These are phyloP conservation scores for Malus asiatica DNA, from an alignment of 306 rosid species.

Conservation along the genomic window DNA sequence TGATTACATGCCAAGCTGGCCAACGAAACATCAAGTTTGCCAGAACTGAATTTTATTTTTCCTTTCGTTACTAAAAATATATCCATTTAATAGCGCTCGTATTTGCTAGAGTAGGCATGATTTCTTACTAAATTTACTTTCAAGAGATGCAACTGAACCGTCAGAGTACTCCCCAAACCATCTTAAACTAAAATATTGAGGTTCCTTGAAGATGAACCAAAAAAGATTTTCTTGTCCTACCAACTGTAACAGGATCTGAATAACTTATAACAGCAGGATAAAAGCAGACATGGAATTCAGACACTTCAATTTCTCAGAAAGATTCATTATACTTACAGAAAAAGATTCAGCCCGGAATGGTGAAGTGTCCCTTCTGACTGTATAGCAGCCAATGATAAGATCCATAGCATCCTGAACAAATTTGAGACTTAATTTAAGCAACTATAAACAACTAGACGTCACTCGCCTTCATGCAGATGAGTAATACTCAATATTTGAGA, in stretches of 20 bases:
- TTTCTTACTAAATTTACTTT: not conserved
- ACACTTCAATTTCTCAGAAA: not conserved
- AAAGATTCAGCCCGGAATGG: conserved; percentile 60
- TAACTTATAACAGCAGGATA: not conserved
- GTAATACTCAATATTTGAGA: not conserved
- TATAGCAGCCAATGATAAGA: conserved; percentile 75
- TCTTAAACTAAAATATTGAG: not conserved
- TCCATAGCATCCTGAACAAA: conserved; percentile 77
- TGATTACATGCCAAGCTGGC: not conserved
- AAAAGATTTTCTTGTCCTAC: not conserved
- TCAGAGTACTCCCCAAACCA: not conserved
- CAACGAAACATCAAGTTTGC: not conserved
- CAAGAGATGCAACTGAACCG: not conserved
- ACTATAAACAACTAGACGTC: not conserved
- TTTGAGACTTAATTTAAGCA: conserved; percentile 3
- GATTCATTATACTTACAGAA: conserved; percentile 42
- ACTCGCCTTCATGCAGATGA: conserved; percentile 2
- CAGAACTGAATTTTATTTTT: too few relatives aligned
- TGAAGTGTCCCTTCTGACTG: conserved; percentile 50
- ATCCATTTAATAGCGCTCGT: not conserved
- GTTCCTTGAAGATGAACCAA: too few relatives aligned
- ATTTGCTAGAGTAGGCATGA: not conserved
- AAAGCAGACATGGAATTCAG: not conserved
- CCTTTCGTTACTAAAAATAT: too few relatives aligned
- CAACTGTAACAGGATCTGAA: not conserved